Base-by-base conservation (phyloP, 1,284 basidiomycete genomes). In the Sporisorium iseilematis-ciliati region DNA sequence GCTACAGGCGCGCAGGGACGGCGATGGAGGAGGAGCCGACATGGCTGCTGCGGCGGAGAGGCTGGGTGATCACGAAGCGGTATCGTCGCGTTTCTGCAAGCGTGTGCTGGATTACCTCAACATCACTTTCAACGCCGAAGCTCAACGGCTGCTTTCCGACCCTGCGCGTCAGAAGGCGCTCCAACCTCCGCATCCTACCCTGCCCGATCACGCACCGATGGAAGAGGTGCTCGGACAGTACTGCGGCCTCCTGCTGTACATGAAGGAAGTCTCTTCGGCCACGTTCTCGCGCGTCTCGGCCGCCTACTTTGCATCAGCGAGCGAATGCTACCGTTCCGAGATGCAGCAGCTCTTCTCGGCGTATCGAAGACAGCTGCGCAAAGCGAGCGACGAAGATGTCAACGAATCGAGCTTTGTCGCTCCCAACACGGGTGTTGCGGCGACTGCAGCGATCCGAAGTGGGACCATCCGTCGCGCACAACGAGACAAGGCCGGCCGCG, bases 21-120 rank as follows among this genome's bases (percentile, higher is more conserved):
- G 64, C n/a, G 82, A 91, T 90, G 80, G 92, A 92, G 73, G 72
- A 26, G 74, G 69, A 40, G 72, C 69, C 4, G 80, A 79, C 51
- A 95, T 97, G 90, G 93, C 94, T 8, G 95, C 95, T 0, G 94
- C 94, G 11, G 78, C 84, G 3, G 93, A 95, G 84, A 88, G 94
- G 23, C 87, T 97, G 70, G 90, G 91, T 64, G 94, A 98, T 85
- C 97, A 98, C 84, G 89, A 90, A 69, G 92, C 91, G 3, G 90
- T 95, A 79, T 94, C 95, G 65, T 85, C 88, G 3, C 93, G 95
- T 80, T 99, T 99, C 86, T 95, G 93, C 87, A 94, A 93, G 82
- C 90, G 96, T 7, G 86, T 97, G 25, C 88, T 92, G 58, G 94
- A 97, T 81, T 97, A 93, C 85, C 87, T 98, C 57, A 90, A 91